Evolutionary conservation across 768 basidiomycete species (phyloP), one percentile per base, ranked within the genome.

Genomic region (Kwoniella europaea): DNA sequence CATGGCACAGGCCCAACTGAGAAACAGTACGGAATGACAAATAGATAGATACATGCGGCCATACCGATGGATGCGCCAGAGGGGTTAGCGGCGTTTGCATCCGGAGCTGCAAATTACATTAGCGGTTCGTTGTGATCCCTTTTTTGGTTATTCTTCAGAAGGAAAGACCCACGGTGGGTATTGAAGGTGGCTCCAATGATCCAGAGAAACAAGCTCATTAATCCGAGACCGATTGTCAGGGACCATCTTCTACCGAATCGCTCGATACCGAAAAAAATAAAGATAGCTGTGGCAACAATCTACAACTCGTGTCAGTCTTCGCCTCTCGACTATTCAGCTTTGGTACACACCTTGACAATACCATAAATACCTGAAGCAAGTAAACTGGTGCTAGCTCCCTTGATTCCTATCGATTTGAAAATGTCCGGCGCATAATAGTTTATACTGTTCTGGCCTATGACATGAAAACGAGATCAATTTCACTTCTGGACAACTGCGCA

Each of bases 21-120:
- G 88, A 92, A 90, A 4, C 90, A 91, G 83, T 93, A 94, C 83
- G 93, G 93, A 81, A 90, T 90, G 54, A 93, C 91, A 76, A 91
- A 94, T 63, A 94, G 88, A 79, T 94, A 94, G 35, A 94, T 83
- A 66, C 75, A 66, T 1, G 88, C 91, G 3, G 92, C 60, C 92
- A 93, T 93, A 0, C 87, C 92, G 80, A 90, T 89, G 2, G 85
- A 86, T 16, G 89, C 86, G 0, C 88, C 50, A 13, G 78, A 80
- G 7, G 84, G 75, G 0, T 85, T 69, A 10, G 68, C 73, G 3
- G 82, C 74, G 3, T 86, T 86, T 0, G 88, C 87, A 67, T 63
- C 60, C 43, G 79, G 79, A 15, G 66, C 91, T 65, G 66, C 91
- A 54, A 20, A 44, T n/a, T 3, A 10, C 12, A 10, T 27, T 24